Conservation (phyloP, 1,284 basidiomycete genomes). For the Ganoderma sinense region DNA sequence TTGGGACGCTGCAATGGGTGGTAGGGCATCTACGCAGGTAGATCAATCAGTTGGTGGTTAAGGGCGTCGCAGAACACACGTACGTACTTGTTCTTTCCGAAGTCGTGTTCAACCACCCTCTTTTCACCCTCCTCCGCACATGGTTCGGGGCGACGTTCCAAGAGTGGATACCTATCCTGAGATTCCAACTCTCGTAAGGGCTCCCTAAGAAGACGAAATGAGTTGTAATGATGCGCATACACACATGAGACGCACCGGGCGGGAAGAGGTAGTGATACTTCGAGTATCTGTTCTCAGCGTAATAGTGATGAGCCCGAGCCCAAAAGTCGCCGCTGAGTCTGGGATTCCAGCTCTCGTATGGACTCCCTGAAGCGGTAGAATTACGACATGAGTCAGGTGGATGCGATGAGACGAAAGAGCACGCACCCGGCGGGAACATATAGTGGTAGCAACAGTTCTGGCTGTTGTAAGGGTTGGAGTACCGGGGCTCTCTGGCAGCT, state of each 20-base stretch:
- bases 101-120: no score
- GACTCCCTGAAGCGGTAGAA: background rate
- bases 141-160: background rate
- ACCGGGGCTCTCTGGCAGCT: background rate
- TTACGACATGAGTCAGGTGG: background rate
- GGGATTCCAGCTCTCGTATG: background rate
- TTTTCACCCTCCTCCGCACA: background rate
- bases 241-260: background rate
- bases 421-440: background rate
- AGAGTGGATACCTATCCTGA: background rate
- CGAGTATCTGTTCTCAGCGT: background rate
- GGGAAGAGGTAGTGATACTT: background rate
- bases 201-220: background rate
- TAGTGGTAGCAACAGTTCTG: background rate
- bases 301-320: background rate
- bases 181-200: background rate
- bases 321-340: background rate
- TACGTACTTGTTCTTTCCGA: background rate
- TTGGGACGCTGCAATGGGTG: no score
- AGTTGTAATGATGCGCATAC: background rate
- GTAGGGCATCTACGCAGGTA: no score
- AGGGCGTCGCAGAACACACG: no score
- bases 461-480: background rate
- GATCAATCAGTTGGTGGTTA: no score
- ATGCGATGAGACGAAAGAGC: background rate